These are phyloP conservation scores for Candida ficus DNA, from an alignment of 805 yeast genomes.

Conservation along the genomic window DNA sequence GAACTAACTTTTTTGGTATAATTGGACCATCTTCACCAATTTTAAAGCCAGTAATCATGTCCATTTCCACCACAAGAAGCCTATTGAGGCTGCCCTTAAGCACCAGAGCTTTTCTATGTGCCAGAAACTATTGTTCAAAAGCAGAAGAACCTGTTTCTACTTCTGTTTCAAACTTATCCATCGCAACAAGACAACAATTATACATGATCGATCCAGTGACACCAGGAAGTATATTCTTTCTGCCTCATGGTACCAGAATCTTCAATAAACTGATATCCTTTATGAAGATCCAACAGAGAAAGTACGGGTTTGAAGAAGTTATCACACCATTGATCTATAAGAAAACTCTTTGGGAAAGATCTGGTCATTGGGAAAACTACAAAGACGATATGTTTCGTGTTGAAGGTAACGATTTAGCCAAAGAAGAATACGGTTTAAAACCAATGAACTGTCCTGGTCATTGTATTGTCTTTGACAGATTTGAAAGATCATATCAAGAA, in stretches of 20 bases:
- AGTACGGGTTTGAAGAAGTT: constrained; percentile 86
- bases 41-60: not conserved
- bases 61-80: not conserved
- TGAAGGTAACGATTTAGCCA: constrained; percentile 43
- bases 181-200: constrained; percentile 53
- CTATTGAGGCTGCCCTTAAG: not conserved
- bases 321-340: constrained; percentile 87
- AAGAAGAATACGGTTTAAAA: constrained; percentile 69
- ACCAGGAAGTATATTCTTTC: constrained; percentile 88
- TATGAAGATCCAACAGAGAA: constrained; percentile 79
- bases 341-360: constrained; percentile 76
- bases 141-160: constrained; percentile 11
- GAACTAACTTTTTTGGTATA: too few species aligned
- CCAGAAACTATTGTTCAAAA: constrained; percentile 8
- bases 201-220: constrained; percentile 76
- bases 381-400: constrained; percentile 93
- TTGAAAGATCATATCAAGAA: constrained; percentile 78
- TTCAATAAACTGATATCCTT: constrained; percentile 74
- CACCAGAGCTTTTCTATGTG: not conserved
- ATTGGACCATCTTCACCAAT: too few species aligned
- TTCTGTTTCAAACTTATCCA: constrained; percentile 20
- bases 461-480: constrained; percentile 72
- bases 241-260: constrained; percentile 88
- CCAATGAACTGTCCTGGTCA: constrained; percentile 98
- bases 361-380: constrained; percentile 96